These are phyloP conservation scores for Hyphopichia pseudoburtonii DNA, from an alignment of 1,139 yeast genomes.

Conservation along the genomic window DNA sequence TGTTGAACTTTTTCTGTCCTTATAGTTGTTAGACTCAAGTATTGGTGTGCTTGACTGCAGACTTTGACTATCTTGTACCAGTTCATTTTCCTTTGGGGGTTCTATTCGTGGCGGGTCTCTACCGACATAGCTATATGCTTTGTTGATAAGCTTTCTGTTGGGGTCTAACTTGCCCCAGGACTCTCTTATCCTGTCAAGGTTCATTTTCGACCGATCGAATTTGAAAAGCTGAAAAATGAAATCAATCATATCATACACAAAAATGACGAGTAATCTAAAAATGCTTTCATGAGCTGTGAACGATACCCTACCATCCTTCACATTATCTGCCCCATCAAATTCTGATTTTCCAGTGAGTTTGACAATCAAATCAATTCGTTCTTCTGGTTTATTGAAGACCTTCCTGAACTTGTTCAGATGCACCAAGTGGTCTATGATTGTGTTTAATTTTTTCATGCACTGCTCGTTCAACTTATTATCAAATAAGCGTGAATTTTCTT, in stretches of 20 bases:
- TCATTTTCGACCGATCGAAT: slow-evolving; percentile 42
- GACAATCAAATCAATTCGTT: slow-evolving; percentile 26
- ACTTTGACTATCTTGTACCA: too few relatives aligned
- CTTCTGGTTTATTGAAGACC: slow-evolving; percentile 30
- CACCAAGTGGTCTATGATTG: slow-evolving; percentile 38
- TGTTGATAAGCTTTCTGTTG: slow-evolving; percentile 36
- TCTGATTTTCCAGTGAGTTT: slow-evolving; percentile 28
- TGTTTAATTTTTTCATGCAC: slow-evolving; percentile 24
- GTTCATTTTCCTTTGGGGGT: too few relatives aligned
- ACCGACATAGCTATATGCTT: slow-evolving; percentile 39
- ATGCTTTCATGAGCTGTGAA: slow-evolving; percentile 8
- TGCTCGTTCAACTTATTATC: slow-evolving; percentile 39
- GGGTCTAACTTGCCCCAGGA: slow-evolving; percentile 50
- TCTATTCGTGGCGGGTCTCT: slow-evolving; percentile 25
- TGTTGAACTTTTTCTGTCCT: too few relatives aligned
- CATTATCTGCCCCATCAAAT: slow-evolving; percentile 16
- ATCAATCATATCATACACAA: slow-evolving; percentile 31
- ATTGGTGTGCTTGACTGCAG: too few relatives aligned
- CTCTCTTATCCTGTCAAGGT: slow-evolving; percentile 43
- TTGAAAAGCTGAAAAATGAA: slow-evolving; percentile 32
- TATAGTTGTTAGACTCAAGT: too few relatives aligned
- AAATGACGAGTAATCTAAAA: slow-evolving; percentile 25
- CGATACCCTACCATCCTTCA: too few relatives aligned
- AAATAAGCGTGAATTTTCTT: slow-evolving; percentile 56
- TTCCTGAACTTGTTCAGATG: slow-evolving; percentile 32